phyloP scores from a whole-genome alignment of 2,329 filamentous ascomycete genomes.

The Fusarium ambrosium region DNA sequence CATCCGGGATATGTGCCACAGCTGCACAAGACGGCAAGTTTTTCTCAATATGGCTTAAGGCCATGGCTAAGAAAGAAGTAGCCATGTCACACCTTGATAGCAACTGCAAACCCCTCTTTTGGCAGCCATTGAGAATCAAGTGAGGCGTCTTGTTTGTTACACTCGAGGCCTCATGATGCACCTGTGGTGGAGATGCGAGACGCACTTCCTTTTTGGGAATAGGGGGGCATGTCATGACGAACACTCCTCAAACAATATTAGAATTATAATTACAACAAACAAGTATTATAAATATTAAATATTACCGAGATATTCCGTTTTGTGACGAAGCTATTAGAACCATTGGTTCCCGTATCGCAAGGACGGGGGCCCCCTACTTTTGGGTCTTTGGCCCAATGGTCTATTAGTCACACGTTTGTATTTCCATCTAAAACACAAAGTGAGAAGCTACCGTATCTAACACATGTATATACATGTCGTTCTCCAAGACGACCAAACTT shows the following conservation, averaged over 20 bases:
- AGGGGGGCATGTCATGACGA: background rate
- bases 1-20: background rate
- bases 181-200: slow-evolving; percentile 14
- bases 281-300: background rate
- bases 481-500: background rate
- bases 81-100: background rate
- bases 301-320: background rate
- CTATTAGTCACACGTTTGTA: no score
- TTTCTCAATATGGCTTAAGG: background rate
- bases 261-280: background rate
- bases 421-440: background rate
- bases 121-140: background rate
- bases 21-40: background rate
- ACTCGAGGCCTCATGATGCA: background rate
- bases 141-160: background rate
- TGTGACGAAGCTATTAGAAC: no score
- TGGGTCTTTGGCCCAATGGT: no score
- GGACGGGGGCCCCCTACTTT: no score
- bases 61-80: background rate
- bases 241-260: background rate
- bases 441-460: background rate
- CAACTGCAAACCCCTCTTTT: background rate
- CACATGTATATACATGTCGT: slow-evolving; percentile 6
- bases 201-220: slow-evolving; percentile 14
- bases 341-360: no score